Percentiles rank a stretch among this genome's conserved stretches.
These are phyloP conservation scores for Lepidium africanum DNA, from an alignment of 345 rosid genomes.

Conservation along the genomic window DNA sequence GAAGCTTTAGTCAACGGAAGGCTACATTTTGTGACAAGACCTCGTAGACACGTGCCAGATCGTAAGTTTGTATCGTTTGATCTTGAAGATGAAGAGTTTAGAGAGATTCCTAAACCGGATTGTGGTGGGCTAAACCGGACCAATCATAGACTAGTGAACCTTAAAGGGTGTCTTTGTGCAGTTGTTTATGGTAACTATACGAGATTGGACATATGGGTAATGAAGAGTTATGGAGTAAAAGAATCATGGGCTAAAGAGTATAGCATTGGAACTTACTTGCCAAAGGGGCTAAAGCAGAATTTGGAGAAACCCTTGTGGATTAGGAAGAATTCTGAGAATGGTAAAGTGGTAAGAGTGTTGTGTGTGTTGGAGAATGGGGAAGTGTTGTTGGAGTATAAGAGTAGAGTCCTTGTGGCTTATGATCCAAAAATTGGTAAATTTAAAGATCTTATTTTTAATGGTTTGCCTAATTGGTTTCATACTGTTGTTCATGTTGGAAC, in stretches of 20 bases:
- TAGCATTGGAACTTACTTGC: constrained; percentile 58
- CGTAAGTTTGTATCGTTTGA: constrained; percentile 70
- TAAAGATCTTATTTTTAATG: constrained; percentile 48
- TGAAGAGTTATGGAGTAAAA: constrained; percentile 58
- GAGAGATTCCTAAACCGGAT: constrained; percentile 70
- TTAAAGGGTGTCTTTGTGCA: constrained; percentile 58
- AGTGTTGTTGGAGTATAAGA: constrained; percentile 74
- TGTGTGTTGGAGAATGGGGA: constrained; percentile 60
- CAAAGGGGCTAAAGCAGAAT: constrained; percentile 60
- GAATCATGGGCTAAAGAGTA: constrained; percentile 69
- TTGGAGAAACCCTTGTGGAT: constrained; percentile 40
- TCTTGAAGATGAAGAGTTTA: constrained; percentile 60
- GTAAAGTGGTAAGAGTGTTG: constrained; percentile 48
- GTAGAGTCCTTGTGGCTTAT: constrained; percentile 54
- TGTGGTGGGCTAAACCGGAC: constrained; percentile 56
- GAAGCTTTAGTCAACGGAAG: constrained; percentile 72
- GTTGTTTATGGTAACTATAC: constrained; percentile 59
- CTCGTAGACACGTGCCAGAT: constrained; percentile 48
- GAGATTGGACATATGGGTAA: constrained; percentile 80
- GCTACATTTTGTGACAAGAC: constrained; percentile 74
- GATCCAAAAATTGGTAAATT: constrained; percentile 58
- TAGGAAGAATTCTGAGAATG: constrained; percentile 40
- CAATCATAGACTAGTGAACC: constrained; percentile 47
- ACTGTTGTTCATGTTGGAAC: constrained; percentile 61
- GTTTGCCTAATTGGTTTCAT: constrained; percentile 73